Percentiles rank a stretch among this genome's conserved stretches.
Evolutionary conservation across 176 grass and related monocot genomes (phyloP).

Genomic region (Juncus inflexus): DNA sequence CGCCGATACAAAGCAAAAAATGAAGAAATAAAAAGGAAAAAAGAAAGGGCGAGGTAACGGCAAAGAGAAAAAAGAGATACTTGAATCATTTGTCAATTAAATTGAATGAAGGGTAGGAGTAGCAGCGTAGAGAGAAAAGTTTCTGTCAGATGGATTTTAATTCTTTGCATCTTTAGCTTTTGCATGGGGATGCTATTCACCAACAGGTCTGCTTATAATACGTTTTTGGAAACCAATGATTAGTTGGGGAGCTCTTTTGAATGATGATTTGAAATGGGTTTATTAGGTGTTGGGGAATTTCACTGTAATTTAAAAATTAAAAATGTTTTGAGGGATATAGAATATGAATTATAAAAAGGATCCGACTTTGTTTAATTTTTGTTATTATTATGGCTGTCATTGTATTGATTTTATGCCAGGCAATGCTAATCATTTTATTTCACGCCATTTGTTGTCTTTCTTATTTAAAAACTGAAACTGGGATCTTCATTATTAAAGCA

Average conservation of each 20-base stretch:
- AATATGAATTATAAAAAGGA: neutral
- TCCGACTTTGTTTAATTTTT: no score
- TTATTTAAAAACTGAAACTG: no score
- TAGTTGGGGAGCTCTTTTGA: neutral
- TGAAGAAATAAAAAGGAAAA: neutral
- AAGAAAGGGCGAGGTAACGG: neutral
- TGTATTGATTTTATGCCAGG: neutral
- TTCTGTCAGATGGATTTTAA: constrained; percentile 55
- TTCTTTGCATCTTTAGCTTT: constrained; percentile 72
- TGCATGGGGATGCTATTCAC: constrained; percentile 83
- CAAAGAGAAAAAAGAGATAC: neutral
- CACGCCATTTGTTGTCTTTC: neutral
- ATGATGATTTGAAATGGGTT: neutral
- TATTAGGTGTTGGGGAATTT: constrained; percentile 11
- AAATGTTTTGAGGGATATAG: no score
- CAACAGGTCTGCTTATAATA: constrained; percentile 39
- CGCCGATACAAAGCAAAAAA: neutral
- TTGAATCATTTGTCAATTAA: neutral
- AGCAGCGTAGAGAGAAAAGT: constrained; percentile 41
- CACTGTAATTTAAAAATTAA: neutral
- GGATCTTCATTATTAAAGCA: no score
- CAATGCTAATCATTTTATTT: neutral
- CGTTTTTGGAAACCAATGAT: neutral
- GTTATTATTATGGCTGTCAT: no score
- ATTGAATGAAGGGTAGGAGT: constrained; percentile 52